A percentile compares a stretch with the other conserved stretches of the same genome.
These are phyloP conservation scores for Fagopyrum tataricum DNA, from an alignment of 148 eudicot genomes.

Conservation along the genomic window DNA sequence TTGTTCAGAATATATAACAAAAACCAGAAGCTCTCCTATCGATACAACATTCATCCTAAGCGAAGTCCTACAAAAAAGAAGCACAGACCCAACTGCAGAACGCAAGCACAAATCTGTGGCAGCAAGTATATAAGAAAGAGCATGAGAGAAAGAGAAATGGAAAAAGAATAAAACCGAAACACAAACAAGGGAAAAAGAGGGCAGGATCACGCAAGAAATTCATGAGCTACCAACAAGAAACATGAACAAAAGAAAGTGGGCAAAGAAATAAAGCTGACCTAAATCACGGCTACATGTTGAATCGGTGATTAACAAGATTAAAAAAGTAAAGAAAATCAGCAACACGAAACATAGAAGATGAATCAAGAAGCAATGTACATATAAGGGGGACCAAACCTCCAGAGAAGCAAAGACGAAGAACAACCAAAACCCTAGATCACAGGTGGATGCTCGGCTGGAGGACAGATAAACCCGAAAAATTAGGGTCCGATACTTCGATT, in stretches of 20 bases:
- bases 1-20: neutral
- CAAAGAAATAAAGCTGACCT: neutral
- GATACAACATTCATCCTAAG: neutral
- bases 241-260: neutral
- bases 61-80: neutral
- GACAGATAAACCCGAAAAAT: neutral
- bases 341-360: neutral
- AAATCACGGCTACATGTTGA: neutral
- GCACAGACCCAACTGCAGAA: neutral
- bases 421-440: conserved; percentile 1
- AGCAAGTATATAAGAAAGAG: neutral
- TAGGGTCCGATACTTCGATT: conserved; percentile 2
- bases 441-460: neutral
- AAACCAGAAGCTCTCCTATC: neutral
- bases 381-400: conserved; percentile 3
- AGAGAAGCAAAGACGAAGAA: neutral
- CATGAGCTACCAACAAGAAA: neutral
- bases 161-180: neutral
- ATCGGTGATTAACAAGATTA: neutral
- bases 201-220: neutral
- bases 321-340: neutral
- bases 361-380: neutral
- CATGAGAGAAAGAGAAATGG: neutral
- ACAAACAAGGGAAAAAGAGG: neutral
- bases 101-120: neutral